These are phyloP conservation scores for Cryphonectria carpinicola DNA, from an alignment of 2,329 filamentous ascomycete genomes.

Conservation along the genomic window DNA sequence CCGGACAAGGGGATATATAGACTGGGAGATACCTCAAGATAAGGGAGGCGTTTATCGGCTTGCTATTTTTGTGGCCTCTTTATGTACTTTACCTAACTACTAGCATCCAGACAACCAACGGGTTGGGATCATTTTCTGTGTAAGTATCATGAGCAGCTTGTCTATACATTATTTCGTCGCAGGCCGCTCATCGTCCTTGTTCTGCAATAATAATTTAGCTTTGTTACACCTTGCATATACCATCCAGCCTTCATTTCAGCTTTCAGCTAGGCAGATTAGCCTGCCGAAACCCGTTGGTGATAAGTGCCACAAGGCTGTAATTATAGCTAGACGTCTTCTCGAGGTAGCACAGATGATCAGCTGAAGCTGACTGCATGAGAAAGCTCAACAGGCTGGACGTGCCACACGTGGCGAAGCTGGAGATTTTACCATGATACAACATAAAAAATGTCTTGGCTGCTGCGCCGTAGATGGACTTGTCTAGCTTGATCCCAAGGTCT, in stretches of 20 bases:
- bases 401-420: no score
- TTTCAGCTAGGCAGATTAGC: background rate
- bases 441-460: no score
- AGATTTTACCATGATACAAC: no score
- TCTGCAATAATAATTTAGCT: background rate
- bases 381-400: no score
- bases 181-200: background rate
- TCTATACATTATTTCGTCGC: background rate
- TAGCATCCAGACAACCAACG: background rate
- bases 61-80: background rate
- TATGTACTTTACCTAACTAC: background rate
- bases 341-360: background rate
- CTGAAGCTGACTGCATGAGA: background rate
- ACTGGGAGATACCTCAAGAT: slow-evolving; percentile 17
- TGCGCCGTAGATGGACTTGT: no score
- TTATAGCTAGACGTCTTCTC: background rate
- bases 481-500: no score
- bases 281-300: background rate
- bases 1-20: slow-evolving; percentile 12
- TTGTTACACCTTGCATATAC: no score
- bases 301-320: background rate
- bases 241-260: background rate
- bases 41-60: slow-evolving; percentile 11
- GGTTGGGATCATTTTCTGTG: background rate
- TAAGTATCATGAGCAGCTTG: background rate